A percentile compares a stretch with the other conserved stretches of the same genome.
Conservation (phyloP, 2,329 filamentous ascomycete genomes). For the Cladorrhinum sp. region DNA sequence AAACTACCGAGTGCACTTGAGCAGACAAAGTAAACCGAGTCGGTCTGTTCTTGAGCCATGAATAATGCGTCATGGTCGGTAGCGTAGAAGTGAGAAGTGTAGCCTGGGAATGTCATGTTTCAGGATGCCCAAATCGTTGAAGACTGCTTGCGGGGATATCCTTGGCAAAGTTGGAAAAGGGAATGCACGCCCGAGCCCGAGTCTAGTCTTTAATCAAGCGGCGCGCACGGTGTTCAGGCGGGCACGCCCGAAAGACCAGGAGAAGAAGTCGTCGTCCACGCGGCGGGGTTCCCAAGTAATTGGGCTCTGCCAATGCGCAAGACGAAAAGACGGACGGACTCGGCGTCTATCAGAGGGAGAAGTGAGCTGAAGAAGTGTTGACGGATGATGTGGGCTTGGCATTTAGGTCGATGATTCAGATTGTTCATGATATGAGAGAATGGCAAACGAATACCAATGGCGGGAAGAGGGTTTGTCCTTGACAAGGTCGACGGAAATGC, state of each 20-base stretch:
- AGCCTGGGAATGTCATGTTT: neutral
- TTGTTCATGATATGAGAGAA: neutral
- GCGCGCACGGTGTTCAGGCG: slow-evolving; percentile 9
- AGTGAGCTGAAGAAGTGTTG: neutral
- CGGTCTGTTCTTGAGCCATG: neutral
- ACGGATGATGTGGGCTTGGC: neutral
- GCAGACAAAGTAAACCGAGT: neutral
- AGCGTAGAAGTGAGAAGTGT: neutral
- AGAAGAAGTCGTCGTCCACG: neutral
- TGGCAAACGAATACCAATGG: neutral
- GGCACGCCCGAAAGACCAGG: slow-evolving; percentile 1
- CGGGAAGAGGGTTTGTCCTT: neutral
- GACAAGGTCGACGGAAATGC: neutral
- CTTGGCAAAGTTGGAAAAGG: neutral
- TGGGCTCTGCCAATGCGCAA: neutral
- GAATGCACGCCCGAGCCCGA: neutral
- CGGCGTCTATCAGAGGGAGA: neutral
- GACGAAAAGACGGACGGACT: neutral
- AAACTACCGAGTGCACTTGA: too few species aligned
- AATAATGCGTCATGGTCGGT: neutral
- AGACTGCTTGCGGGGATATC: neutral
- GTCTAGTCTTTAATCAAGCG: neutral
- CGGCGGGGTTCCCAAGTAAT: slow-evolving; percentile 1
- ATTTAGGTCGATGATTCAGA: neutral
- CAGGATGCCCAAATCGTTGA: neutral